Percentiles rank a stretch among this genome's conserved stretches.
Evolutionary conservation across 208 protist species (phyloP).

Genomic region (Trypanosoma conorhini): DNA sequence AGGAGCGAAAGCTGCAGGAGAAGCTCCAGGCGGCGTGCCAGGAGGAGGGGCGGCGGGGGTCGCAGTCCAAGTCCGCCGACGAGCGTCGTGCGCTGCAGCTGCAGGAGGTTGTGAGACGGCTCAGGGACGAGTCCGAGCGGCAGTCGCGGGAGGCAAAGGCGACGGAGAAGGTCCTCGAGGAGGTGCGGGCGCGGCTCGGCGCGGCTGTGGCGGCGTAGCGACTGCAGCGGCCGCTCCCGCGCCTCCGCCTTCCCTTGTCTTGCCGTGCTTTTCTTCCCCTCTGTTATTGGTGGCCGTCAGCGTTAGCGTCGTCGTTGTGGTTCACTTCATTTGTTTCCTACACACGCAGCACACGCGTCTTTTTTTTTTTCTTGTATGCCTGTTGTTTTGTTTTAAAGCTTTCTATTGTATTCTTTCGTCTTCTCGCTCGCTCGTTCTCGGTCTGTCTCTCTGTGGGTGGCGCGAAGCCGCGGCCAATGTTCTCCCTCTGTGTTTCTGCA

Average conservation of each 20-base stretch:
- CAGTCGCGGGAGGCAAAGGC: conserved; percentile 11
- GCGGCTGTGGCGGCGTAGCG: not conserved
- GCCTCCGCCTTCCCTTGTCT: not conserved
- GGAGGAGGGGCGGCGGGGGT: conserved; percentile 25
- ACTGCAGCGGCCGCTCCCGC: not conserved
- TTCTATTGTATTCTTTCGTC: too few species aligned
- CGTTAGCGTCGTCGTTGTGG: too few species aligned
- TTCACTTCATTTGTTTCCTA: too few species aligned
- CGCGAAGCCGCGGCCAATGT: too few species aligned
- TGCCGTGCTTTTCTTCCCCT: not conserved
- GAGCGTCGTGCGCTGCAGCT: conserved; percentile 3
- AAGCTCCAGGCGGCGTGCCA: conserved; percentile 19
- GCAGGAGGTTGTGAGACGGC: conserved; percentile 2
- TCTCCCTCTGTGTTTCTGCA: too few species aligned
- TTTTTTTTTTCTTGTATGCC: too few species aligned
- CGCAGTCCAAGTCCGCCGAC: conserved; percentile 3
- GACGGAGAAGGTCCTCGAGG: conserved; percentile 6
- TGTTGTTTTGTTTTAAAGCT: too few species aligned
- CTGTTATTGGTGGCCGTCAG: too few species aligned
- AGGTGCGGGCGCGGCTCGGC: conserved; percentile 11
- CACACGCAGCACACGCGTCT: too few species aligned
- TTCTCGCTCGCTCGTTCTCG: too few species aligned
- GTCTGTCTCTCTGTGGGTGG: too few species aligned
- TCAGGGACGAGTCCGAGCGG: conserved; percentile 15
- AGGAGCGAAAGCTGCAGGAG: conserved; percentile 27